phyloP scores from a whole-genome alignment of 352 stramenopile species.

The Pythium biforme region DNA sequence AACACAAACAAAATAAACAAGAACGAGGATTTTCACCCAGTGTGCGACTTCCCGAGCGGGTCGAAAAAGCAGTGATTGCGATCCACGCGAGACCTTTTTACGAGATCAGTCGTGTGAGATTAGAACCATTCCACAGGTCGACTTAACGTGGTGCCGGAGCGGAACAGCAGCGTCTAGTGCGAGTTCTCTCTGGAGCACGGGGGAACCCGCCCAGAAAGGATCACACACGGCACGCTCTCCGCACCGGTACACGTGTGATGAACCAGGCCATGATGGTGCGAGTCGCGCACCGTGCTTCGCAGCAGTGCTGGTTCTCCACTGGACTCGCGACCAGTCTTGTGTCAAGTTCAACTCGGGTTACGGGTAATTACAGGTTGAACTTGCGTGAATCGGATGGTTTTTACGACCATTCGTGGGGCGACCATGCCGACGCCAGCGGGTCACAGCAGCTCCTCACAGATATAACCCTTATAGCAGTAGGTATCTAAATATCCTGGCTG shows the following conservation, averaged over 20 bases:
- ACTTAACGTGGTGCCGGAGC: no score
- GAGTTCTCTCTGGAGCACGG: no score
- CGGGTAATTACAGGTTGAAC: slow-evolving; percentile 20
- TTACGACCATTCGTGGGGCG: neutral
- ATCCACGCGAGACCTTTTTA: no score
- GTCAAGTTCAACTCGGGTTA: slow-evolving; percentile 5
- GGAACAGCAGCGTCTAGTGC: no score
- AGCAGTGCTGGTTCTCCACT: neutral
- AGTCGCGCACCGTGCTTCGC: no score
- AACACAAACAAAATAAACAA: neutral
- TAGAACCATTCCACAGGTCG: no score
- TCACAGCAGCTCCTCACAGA: neutral
- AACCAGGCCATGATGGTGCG: neutral
- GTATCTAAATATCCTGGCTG: neutral
- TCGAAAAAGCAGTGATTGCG: no score
- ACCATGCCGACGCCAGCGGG: neutral
- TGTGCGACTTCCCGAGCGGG: no score
- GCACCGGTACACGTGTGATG: neutral
- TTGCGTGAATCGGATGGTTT: slow-evolving; percentile 10
- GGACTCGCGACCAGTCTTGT: neutral
- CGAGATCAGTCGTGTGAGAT: no score
- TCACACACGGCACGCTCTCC: no score
- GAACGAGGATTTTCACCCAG: neutral
- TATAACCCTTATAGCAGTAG: neutral
- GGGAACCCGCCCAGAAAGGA: neutral